phyloP scores from a whole-genome alignment of 192 early-diverging fungal species.

The Ambispora gerdemannii region DNA sequence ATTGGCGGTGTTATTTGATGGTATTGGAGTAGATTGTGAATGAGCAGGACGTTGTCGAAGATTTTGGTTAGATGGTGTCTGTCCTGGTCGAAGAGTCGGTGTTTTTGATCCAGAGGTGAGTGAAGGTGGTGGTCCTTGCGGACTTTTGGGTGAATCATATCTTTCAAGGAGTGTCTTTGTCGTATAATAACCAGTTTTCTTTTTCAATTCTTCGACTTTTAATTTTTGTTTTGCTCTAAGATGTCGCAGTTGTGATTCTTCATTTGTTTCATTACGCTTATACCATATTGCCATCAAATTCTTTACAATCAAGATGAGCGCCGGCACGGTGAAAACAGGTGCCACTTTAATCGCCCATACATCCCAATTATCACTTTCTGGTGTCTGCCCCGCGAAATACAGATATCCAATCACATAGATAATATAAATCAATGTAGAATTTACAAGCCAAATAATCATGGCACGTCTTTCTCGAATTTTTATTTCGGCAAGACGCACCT shows the following conservation, averaged over 20 bases:
- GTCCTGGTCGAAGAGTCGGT: not conserved
- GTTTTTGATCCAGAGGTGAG: not conserved
- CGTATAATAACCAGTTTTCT: constrained; percentile 86
- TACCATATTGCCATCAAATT: constrained; percentile 48
- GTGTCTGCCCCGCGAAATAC: constrained; percentile 48
- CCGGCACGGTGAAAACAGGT: constrained; percentile 42
- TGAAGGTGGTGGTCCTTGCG: not conserved
- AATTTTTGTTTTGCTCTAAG: constrained; percentile 60
- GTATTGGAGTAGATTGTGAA: not conserved
- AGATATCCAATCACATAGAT: constrained; percentile 48
- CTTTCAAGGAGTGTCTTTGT: constrained; percentile 87
- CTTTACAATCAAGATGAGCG: constrained; percentile 40
- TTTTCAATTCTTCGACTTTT: constrained; percentile 91
- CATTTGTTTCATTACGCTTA: constrained; percentile 47
- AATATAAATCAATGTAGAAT: constrained; percentile 55
- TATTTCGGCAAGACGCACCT: constrained; percentile 63
- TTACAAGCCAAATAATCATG: constrained; percentile 54
- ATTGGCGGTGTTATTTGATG: not conserved
- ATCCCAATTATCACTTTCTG: constrained; percentile 42
- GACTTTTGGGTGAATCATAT: constrained; percentile 59
- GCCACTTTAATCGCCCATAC: constrained; percentile 46
- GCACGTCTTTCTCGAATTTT: constrained; percentile 59
- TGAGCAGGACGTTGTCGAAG: constrained; percentile 13
- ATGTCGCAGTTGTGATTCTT: constrained; percentile 44
- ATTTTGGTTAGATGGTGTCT: not conserved